Conservation (phyloP, 2,329 filamentous ascomycete species). For the Didymella pinodella region DNA sequence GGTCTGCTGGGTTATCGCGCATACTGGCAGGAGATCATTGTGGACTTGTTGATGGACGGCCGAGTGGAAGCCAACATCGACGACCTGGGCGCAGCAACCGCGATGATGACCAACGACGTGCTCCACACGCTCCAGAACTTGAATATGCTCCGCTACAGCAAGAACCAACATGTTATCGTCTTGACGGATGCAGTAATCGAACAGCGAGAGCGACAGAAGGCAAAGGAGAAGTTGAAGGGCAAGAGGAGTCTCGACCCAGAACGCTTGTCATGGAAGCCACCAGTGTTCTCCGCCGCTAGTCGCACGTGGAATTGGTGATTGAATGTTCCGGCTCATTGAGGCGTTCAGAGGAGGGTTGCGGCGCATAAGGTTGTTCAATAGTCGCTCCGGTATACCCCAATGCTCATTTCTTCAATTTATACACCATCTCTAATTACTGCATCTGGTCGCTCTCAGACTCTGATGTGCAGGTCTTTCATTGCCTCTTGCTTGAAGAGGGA, state of each 20-base stretch:
- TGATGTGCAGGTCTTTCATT: neutral
- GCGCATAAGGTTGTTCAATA: slow-evolving; percentile 1
- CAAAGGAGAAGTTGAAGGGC: slow-evolving; percentile 81
- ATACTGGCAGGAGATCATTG: slow-evolving; percentile 95
- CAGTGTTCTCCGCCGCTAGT: slow-evolving; percentile 87
- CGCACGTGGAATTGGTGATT: slow-evolving; percentile 92
- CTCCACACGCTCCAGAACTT: slow-evolving; percentile 92
- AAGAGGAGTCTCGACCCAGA: slow-evolving; percentile 78
- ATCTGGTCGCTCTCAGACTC: neutral
- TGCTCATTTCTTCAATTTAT: slow-evolving; percentile 1
- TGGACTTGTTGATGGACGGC: slow-evolving; percentile 78
- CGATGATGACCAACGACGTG: slow-evolving; percentile 98
- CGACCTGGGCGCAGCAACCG: slow-evolving; percentile 76
- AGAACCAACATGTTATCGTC: slow-evolving; percentile 96
- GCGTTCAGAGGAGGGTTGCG: neutral
- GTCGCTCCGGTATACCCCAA: slow-evolving; percentile 19
- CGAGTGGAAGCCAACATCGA: slow-evolving; percentile 84
- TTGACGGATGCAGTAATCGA: slow-evolving; percentile 82
- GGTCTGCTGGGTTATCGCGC: slow-evolving; percentile 93
- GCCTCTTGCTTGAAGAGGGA: neutral
- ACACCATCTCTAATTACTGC: neutral
- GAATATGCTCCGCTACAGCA: slow-evolving; percentile 94
- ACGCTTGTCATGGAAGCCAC: slow-evolving; percentile 91
- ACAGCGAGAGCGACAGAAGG: slow-evolving; percentile 72
- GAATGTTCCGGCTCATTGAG: neutral